Evolutionary conservation across 345 rosid species (phyloP), one percentile per base, ranked within the genome.

Genomic region (Theobroma cacao): DNA sequence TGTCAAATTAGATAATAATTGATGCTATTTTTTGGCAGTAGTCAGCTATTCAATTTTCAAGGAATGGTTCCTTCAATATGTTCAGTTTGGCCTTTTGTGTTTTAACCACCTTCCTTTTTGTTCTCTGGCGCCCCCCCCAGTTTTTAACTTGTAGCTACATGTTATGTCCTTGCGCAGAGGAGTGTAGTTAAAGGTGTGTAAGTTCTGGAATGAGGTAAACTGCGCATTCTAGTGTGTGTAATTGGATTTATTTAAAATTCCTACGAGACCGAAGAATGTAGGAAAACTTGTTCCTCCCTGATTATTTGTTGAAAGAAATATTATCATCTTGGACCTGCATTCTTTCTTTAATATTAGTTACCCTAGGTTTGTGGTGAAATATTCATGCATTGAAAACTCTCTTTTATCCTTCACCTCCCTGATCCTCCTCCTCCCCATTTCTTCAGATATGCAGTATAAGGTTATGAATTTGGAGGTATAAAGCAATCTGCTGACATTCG

Each of bases 201-300:
- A n/a, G 60, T 48, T 62, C 45, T 74, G 8, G 48, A 74, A 56
- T 69, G 77, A 67, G 73, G 53, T 68, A 55, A 75, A 34, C 40
- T 34, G 0, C 58, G 75, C 18, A 67, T 68, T 55, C 33, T 47
- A 7, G 53, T 58, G 12, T 28, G 18, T 48, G 53, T 22, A 26
- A 45, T 50, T 71, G 61, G 15, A 24, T 68, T 61, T 48, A 33
- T 52, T 72, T 56, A 22, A 72, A 55, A 33, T 34, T 55, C 63
- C n/a, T 55, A 69, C 17, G 28, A 47, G 55, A 43, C n/a, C 14
- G 38, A 28, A 41, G n/a, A 58, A 43, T 43, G 20, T 67, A 1
- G 2, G 22, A 40, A 40, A 12, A n/a, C 12, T 40, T 66, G 31
- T 66, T 66, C n/a, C 17, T n/a, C 11, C 70, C 3, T n/a, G 4